Evolutionary conservation across 148 eudicot genomes (phyloP), one percentile per base, ranked within the genome.

Genomic region (Bassia scoparia): DNA sequence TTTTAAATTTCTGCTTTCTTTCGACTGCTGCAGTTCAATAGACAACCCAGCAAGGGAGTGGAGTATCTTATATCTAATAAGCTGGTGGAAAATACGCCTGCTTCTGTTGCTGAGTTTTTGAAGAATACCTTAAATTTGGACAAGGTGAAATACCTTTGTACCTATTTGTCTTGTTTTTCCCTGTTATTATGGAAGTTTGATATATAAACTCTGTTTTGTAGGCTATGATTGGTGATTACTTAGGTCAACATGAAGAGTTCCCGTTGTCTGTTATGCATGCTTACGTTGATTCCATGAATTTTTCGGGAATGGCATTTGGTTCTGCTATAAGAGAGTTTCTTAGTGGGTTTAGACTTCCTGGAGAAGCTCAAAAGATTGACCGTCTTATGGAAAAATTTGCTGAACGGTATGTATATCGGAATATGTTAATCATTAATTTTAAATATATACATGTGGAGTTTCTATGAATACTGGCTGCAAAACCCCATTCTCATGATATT

Each of bases 281-380:
- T 67, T 95, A 87, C 81, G 98, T 95, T 70, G 97, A 91, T 79
- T 89, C 93, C 41, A 89, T 95, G 93, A 83, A 88, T 67, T 89
- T 95, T 72, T 89, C 92, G 62, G 93, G 83, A 76, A 87, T 95
- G 97, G 86, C 89, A 62, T 95, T 95, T 86, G 93, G 82, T 75
- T 56, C 89, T 82, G 98, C 98, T 37, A 84, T 95, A 46, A 97
- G 98, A 37, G 92, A 88, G 72, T 95, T 89, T 68, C 96, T 95
- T 49, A 86, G 81, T 81, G 98, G 97, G 35, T 95, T 95, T 77
- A 88, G 98, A 80, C 96, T 95, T 86, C 98, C 98, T 50, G 97
- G 98, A 77, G 98, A 95, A 88, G 98, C 98, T 79, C 98, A 95
- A 75, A 95, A 95, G 89, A 95, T 95, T 78, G 98, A 95, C 81